Evolutionary conservation across 345 rosid genomes (phyloP), one percentile per base, ranked within the genome.

Genomic region (Eucalyptus pauciflora): DNA sequence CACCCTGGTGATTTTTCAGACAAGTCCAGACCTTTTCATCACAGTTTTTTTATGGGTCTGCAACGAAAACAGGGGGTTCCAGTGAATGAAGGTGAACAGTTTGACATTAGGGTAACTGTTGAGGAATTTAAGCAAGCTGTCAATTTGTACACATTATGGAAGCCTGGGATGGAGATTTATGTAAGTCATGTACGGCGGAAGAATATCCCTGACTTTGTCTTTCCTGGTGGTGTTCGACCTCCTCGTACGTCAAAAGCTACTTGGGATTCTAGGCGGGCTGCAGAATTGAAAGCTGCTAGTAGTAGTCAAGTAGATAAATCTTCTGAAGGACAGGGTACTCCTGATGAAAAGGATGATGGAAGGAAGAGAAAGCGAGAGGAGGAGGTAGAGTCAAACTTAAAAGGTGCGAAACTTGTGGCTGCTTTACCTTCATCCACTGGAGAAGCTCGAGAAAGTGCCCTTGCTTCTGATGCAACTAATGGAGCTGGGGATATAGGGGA

Each of bases 31-130:
- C 96, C 97, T 60, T 95, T 95, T 76, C 94, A 92, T 90, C 94
- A 95, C 92, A 94, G 94, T 37, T 97, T 95, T 92, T 98, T 97
- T 91, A 98, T 98, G 99, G 99, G 99, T 51, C 92, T 98, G 93
- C 99, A 98, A 90, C 96, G 98, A 56, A 98, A 95, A 91, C 99
- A 95, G 92, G 99, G 98, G 91, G 94, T 93, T 93, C 93, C 96
- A 46, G 96, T 91, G 87, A 93, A 93, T 89, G 99, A 93, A 92
- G 96, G 97, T 13, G 97, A 91, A 90, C 98, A 91, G 71, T 97
- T 98, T 54, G 98, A 98, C 94, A 98, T 98, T 88, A 94, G 99
- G 93, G 87, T 94, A 90, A 97, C 99, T 29, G 99, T 98, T 54
- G 97, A 96, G 60, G 99, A 97, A 91, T 96, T 98, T 91, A 97